Conservation (phyloP, 169 alveolate species). For the Theileria equi region DNA sequence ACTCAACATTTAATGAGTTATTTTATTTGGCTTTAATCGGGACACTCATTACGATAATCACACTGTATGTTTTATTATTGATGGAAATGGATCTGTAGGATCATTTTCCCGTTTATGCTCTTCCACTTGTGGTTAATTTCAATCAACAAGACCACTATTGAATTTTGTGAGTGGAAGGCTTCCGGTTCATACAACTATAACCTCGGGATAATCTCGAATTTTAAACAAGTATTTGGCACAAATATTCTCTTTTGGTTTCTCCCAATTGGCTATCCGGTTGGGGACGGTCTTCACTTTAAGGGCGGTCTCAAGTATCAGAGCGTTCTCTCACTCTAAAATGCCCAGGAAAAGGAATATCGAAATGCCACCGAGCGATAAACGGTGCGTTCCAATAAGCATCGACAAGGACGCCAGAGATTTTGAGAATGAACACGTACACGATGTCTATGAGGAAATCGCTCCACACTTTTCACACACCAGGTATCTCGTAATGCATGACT, state of each 20-base stretch:
- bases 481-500: background rate
- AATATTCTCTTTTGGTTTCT: constrained; percentile 43
- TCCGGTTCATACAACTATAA: constrained; percentile 32
- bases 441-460: constrained; percentile 34
- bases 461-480: constrained; percentile 63
- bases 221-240: constrained; percentile 36
- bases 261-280: constrained; percentile 49
- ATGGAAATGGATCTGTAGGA: constrained; percentile 19
- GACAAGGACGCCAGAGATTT: background rate
- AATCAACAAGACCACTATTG: constrained; percentile 57
- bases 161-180: constrained; percentile 32
- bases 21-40: constrained; percentile 42
- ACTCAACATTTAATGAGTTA: constrained; percentile 42
- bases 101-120: constrained; percentile 48
- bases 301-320: constrained; percentile 11
- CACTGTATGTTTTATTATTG: constrained; percentile 9
- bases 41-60: constrained; percentile 33
- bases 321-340: constrained; percentile 4
- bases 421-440: constrained; percentile 44
- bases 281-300: constrained; percentile 52
- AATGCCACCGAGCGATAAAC: constrained; percentile 15
- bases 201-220: constrained; percentile 35
- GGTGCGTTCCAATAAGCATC: constrained; percentile 22
- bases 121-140: constrained; percentile 54
- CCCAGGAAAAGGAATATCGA: background rate